These are phyloP conservation scores for Chytriomyces sp. DNA, from an alignment of 192 early-diverging fungal genomes.

Conservation along the genomic window DNA sequence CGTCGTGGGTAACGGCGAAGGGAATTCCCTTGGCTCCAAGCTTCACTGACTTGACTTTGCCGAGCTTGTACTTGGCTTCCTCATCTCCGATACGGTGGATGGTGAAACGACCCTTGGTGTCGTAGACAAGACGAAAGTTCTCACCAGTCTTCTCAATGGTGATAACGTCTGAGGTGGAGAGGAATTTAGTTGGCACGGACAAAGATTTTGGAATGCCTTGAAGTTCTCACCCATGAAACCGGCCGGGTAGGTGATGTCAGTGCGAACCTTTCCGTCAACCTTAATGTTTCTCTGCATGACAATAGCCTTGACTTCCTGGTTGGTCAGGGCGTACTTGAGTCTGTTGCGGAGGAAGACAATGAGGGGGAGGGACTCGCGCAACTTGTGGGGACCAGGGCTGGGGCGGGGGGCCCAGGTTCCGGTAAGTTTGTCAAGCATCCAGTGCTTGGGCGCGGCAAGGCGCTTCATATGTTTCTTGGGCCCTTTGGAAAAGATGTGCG, in stretches of 20 bases:
- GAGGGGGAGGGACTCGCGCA: slow-evolving; percentile 97
- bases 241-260: slow-evolving; percentile 94
- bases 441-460: slow-evolving; percentile 98
- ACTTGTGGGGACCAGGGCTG: slow-evolving; percentile 98
- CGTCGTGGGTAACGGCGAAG: slow-evolving; percentile 97
- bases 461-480: slow-evolving; percentile 99
- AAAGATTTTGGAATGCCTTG: slow-evolving; percentile 30
- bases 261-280: slow-evolving; percentile 98
- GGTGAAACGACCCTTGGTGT: slow-evolving; percentile 99
- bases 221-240: slow-evolving; percentile 91
- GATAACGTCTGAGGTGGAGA: slow-evolving; percentile 73
- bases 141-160: slow-evolving; percentile 94
- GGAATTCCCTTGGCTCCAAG: slow-evolving; percentile 96
- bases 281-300: slow-evolving; percentile 98
- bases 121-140: slow-evolving; percentile 99
- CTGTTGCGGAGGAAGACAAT: slow-evolving; percentile 99
- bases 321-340: slow-evolving; percentile 98
- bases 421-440: slow-evolving; percentile 99
- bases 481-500: slow-evolving; percentile 50
- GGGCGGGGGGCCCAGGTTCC: slow-evolving; percentile 98
- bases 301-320: slow-evolving; percentile 94
- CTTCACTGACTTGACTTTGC: slow-evolving; percentile 96
- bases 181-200: background rate
- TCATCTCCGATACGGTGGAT: slow-evolving; percentile 98
- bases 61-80: slow-evolving; percentile 99